phyloP scores from a whole-genome alignment of 208 protist genomes.

The Leishmania tropica region DNA sequence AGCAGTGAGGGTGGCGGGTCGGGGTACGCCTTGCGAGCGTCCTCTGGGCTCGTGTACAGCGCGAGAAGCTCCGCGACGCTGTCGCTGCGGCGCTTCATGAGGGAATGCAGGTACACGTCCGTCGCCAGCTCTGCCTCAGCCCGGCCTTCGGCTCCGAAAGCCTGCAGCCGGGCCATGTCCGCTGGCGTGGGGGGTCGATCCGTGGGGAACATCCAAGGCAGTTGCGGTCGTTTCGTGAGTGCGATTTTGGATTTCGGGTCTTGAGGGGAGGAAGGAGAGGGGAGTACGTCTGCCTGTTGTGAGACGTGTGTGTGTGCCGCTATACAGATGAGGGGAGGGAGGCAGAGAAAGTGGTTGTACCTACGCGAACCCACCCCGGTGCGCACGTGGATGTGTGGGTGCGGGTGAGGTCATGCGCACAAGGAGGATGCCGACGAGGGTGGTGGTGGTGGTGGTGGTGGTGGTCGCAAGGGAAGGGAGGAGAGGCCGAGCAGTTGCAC shows the following conservation, averaged over 20 bases:
- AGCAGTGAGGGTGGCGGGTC: constrained; percentile 31
- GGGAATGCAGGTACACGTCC: constrained; percentile 7
- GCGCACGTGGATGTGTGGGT: neutral
- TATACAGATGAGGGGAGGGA: neutral
- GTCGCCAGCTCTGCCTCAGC: constrained; percentile 5
- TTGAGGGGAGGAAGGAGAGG: neutral
- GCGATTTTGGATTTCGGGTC: neutral
- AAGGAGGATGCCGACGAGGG: neutral
- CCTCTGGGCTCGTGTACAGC: constrained; percentile 43
- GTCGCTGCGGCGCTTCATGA: neutral
- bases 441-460: neutral
- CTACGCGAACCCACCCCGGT: neutral
- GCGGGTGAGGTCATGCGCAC: neutral
- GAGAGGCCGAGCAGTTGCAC: neutral
- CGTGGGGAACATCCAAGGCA: constrained; percentile 21
- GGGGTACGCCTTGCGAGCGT: constrained; percentile 44
- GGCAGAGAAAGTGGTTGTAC: neutral
- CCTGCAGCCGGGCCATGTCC: constrained; percentile 20
- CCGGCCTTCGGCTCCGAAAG: constrained; percentile 1
- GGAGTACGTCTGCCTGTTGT: neutral
- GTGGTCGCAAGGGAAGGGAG: neutral
- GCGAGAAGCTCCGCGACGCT: constrained; percentile 32
- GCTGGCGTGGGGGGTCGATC: constrained; percentile 12
- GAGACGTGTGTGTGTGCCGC: neutral
- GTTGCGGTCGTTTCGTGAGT: neutral